Conservation (phyloP, 2,329 filamentous ascomycete genomes). For the Fusarium tanahbumbuense region DNA sequence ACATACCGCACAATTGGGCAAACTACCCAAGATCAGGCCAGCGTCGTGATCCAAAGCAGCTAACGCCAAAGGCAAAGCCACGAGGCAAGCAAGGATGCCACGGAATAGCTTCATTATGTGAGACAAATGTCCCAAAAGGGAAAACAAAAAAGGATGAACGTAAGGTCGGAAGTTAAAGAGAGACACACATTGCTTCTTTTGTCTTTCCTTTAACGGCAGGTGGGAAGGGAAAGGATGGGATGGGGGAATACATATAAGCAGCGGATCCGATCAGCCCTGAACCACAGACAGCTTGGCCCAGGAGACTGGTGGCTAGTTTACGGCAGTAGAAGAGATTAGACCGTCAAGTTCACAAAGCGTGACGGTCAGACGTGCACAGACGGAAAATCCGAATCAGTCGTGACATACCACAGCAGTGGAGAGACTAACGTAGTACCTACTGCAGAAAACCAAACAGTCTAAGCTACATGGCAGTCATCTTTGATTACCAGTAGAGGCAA, state of each 20-base stretch:
- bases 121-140: no score
- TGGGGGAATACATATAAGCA: no score
- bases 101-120: neutral
- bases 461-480: neutral
- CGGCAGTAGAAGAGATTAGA: no score
- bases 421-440: no score
- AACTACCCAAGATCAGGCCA: neutral
- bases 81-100: neutral
- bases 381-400: neutral
- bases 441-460: no score
- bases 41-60: neutral
- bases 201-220: neutral
- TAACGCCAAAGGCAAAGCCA: neutral
- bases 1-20: neutral
- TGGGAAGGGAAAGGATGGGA: no score
- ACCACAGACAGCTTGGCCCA: neutral
- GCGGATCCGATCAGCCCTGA: neutral
- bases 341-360: neutral
- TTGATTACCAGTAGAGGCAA: neutral
- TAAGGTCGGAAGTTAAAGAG: neutral
- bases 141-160: no score
- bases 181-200: neutral
- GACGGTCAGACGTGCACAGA: constrained; percentile 2
- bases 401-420: neutral
- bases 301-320: no score